Base-by-base conservation (phyloP, 2,329 filamentous ascomycete species). In the Ilyonectria robusta region DNA sequence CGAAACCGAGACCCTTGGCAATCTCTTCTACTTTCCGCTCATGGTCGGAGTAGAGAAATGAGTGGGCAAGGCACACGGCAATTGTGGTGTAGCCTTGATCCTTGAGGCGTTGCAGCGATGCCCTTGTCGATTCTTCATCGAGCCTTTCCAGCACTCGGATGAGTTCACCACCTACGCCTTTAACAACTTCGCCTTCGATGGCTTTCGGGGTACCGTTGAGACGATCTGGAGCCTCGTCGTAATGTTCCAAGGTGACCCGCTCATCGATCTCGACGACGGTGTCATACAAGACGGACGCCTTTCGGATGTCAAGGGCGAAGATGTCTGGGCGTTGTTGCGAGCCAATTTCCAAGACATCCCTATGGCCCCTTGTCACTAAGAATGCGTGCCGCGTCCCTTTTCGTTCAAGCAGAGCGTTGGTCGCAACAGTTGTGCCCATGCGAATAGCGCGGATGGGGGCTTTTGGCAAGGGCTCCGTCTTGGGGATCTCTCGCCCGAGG, bases 341-440 rank as follows among this genome's bases (percentile, higher is more conserved):
- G 1, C 92, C 91, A 75, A 94, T 94, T 56, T 87, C 85, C 6
- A 93, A 80, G 71, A 91, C 90, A 74, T 94, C 91, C 69, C 89
- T 89, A 82, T 93, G 93, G 0, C 92, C 92, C 67, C 88, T 89
- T 4, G 91, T 93, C 5, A 92, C 89, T 6, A 94, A 84, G 75
- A 94, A 85, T 2, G 91, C 92, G 70, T 92, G 90, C 53, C 85
- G 86, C 74, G 93, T 91, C 23, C 92, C 92, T 78, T 93, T 93
- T 33, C 91, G 82, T 76, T 94, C 92, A 2, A 94, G 81, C 26
- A 94, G 80, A 0, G 68, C 69, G 19, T 94, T 94, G 2, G 92
- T 94, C 2, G 92, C 92, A 6, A 94, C 91, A 0, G 92, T 94
- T 1, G 92, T 94, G 40, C 92, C 92, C 91, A 93, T 93, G 33